Conservation (phyloP, 257 asterid species). For the Fraxinus americana region DNA sequence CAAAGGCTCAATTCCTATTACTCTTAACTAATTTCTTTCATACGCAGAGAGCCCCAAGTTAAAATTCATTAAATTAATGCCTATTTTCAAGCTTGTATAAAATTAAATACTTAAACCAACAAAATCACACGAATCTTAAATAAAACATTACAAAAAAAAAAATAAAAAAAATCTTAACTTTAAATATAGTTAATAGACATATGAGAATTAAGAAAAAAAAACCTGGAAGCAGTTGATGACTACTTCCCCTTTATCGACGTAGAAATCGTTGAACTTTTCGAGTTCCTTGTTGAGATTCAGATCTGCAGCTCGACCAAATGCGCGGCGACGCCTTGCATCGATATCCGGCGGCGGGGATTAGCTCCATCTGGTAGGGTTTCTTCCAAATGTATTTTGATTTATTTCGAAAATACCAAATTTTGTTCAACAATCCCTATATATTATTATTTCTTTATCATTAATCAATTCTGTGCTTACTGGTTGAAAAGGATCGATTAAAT, state of each 20-base stretch:
- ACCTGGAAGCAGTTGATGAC: slow-evolving; percentile 83
- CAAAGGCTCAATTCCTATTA: neutral
- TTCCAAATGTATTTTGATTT: slow-evolving; percentile 63
- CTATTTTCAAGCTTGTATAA: neutral
- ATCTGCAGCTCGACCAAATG: slow-evolving; percentile 48
- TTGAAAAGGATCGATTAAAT: neutral
- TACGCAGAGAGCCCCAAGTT: neutral
- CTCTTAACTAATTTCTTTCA: neutral
- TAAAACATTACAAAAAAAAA: neutral
- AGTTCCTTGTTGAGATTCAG: slow-evolving; percentile 75
- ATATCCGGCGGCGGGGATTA: slow-evolving; percentile 43
- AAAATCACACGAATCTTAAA: neutral
- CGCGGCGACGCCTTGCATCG: slow-evolving; percentile 24
- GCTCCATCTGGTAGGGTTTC: slow-evolving; percentile 93
- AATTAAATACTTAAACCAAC: neutral
- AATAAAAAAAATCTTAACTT: neutral
- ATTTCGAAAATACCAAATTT: slow-evolving; percentile 73
- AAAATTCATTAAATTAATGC: neutral
- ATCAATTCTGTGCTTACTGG: neutral
- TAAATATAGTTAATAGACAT: neutral
- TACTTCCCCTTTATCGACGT: slow-evolving; percentile 91
- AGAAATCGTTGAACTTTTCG: slow-evolving; percentile 89
- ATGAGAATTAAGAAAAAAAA: neutral
- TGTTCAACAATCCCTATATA: neutral
- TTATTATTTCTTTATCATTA: no score